Evolutionary conservation across 2,329 filamentous ascomycete species (phyloP).

Genomic region (Fusarium sp.): DNA sequence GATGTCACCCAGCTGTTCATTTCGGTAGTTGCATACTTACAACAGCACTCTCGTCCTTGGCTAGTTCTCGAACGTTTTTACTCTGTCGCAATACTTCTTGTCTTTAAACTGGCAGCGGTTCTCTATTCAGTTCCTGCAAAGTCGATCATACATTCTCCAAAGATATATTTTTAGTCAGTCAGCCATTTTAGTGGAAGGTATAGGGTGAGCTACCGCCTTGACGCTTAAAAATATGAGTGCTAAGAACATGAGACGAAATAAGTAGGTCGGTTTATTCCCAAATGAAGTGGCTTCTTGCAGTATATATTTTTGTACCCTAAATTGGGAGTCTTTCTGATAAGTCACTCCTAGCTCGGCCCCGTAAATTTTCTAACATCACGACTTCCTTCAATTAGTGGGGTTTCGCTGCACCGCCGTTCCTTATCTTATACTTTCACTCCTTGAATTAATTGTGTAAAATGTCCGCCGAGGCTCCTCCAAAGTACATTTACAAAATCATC

Average conservation of each 20-base stretch:
- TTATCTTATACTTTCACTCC: not conserved
- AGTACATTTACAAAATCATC: slow-evolving; percentile 72
- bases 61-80: too few relatives aligned
- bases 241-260: not conserved
- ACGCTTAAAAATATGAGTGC: not conserved
- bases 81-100: too few relatives aligned
- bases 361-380: slow-evolving; percentile 18
- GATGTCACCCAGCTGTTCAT: too few relatives aligned
- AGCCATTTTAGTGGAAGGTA: not conserved
- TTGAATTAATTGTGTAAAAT: slow-evolving; percentile 36
- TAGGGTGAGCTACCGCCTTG: not conserved
- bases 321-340: not conserved
- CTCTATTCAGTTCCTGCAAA: too few relatives aligned
- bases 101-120: too few relatives aligned
- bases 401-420: not conserved
- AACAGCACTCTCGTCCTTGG: too few relatives aligned
- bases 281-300: not conserved
- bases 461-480: slow-evolving; percentile 52
- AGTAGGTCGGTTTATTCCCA: not conserved
- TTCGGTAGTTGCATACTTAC: too few relatives aligned
- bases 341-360: not conserved
- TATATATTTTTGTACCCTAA: not conserved
- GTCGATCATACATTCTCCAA: too few relatives aligned
- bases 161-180: too few relatives aligned
- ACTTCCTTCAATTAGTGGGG: slow-evolving; percentile 7